Conservation (phyloP, 768 basidiomycete genomes). For the Panaeolus papilionaceus region DNA sequence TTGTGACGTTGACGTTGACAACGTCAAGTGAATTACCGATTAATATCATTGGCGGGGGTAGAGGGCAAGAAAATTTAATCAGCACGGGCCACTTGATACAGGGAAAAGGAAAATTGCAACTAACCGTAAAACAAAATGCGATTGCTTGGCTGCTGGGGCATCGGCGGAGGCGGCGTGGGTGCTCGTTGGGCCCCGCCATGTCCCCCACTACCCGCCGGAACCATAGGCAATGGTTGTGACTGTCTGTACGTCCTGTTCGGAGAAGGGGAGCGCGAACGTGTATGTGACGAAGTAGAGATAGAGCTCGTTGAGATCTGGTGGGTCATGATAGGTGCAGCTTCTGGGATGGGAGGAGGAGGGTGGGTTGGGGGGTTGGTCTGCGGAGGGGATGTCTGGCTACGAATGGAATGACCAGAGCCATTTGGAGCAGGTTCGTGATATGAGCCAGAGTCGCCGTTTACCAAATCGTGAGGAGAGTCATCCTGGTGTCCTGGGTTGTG, state of each 20-base stretch:
- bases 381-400: conserved; percentile 32
- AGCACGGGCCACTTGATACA: neutral
- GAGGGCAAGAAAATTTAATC: conserved; percentile 13
- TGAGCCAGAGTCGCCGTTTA: conserved; percentile 29
- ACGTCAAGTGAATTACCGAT: neutral
- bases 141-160: conserved; percentile 32
- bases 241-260: conserved; percentile 25
- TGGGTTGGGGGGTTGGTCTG: conserved; percentile 33
- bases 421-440: conserved; percentile 20
- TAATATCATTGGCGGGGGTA: conserved; percentile 5
- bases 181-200: conserved; percentile 27
- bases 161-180: conserved; percentile 35
- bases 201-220: conserved; percentile 27
- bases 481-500: conserved; percentile 1
- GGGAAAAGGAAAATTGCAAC: conserved; percentile 31
- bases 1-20: neutral
- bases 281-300: conserved; percentile 19
- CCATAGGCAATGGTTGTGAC: conserved; percentile 35
- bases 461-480: conserved; percentile 1
- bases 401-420: conserved; percentile 10
- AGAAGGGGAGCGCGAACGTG: conserved; percentile 25
- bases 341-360: conserved; percentile 34
- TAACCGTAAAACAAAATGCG: conserved; percentile 87
- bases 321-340: conserved; percentile 20
- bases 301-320: conserved; percentile 19